Evolutionary conservation across 352 stramenopile genomes (phyloP).

Genomic region (Aphanomyces astaci): DNA sequence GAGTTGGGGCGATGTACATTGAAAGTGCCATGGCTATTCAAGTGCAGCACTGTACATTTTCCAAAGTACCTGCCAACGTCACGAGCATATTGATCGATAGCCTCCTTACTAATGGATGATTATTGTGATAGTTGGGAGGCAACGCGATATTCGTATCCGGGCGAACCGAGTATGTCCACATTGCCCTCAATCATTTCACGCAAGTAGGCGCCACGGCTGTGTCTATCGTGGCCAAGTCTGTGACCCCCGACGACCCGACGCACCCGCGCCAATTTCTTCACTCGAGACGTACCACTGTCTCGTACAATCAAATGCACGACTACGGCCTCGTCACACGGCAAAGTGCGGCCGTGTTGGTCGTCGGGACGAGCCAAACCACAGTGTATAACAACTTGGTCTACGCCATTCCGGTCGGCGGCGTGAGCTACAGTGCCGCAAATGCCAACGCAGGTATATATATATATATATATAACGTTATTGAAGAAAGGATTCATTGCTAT

Average conservation of each 20-base stretch:
- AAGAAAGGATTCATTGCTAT: too few relatives aligned
- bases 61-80: slow-evolving; percentile 27
- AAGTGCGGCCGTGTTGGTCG: slow-evolving; percentile 46
- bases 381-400: slow-evolving; percentile 57
- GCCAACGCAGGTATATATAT: slow-evolving; percentile 4
- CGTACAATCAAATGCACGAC: slow-evolving; percentile 71
- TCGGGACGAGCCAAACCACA: slow-evolving; percentile 39
- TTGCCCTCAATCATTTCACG: slow-evolving; percentile 67
- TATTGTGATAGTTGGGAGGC: slow-evolving; percentile 37
- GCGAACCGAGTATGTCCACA: slow-evolving; percentile 37
- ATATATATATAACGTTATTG: too few relatives aligned
- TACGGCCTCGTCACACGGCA: slow-evolving; percentile 45
- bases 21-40: slow-evolving; percentile 43
- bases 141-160: slow-evolving; percentile 65
- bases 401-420: slow-evolving; percentile 27
- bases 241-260: not conserved
- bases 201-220: slow-evolving; percentile 50
- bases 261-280: slow-evolving; percentile 40
- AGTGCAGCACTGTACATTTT: slow-evolving; percentile 53
- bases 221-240: slow-evolving; percentile 29
- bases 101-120: too few relatives aligned
- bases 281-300: slow-evolving; percentile 40
- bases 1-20: slow-evolving; percentile 52
- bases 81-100: too few relatives aligned
- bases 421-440: slow-evolving; percentile 13